These are phyloP conservation scores for Trichopus zeylanicus DNA, from an alignment of 116 monocot species.

Conservation along the genomic window DNA sequence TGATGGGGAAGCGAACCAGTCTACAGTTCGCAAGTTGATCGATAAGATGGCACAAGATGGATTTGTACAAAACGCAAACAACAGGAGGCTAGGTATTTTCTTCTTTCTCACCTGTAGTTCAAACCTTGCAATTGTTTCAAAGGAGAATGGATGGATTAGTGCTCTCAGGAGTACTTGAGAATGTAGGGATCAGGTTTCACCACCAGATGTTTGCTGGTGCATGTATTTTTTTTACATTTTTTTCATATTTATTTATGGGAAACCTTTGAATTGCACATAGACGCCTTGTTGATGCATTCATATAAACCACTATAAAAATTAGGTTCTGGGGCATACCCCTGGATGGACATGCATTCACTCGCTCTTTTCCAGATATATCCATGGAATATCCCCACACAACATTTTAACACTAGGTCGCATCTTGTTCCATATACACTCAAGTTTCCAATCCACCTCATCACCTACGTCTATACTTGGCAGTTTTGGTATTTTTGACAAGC, in stretches of 20 bases:
- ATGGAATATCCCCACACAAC: no score
- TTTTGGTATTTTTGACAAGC: no score
- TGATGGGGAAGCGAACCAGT: slow-evolving; percentile 72
- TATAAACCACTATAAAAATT: no score
- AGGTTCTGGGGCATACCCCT: no score
- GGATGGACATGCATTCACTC: no score
- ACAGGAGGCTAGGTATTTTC: slow-evolving; percentile 62
- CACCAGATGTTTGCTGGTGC: neutral
- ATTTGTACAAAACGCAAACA: slow-evolving; percentile 54
- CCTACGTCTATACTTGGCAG: no score
- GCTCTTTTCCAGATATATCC: no score
- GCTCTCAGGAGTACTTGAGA: no score
- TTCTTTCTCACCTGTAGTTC: neutral
- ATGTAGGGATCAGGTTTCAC: neutral
- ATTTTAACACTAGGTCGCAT: no score
- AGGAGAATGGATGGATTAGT: neutral
- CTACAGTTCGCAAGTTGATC: slow-evolving; percentile 61
- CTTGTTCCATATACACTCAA: no score
- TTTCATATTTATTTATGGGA: neutral
- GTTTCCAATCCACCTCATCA: no score
- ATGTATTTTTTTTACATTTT: no score
- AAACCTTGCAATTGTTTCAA: neutral
- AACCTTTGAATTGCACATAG: neutral
- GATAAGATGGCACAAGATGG: slow-evolving; percentile 83
- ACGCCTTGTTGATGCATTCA: neutral